phyloP scores from a whole-genome alignment of 148 eudicot genomes.

The Pharnaceum exiguum region DNA sequence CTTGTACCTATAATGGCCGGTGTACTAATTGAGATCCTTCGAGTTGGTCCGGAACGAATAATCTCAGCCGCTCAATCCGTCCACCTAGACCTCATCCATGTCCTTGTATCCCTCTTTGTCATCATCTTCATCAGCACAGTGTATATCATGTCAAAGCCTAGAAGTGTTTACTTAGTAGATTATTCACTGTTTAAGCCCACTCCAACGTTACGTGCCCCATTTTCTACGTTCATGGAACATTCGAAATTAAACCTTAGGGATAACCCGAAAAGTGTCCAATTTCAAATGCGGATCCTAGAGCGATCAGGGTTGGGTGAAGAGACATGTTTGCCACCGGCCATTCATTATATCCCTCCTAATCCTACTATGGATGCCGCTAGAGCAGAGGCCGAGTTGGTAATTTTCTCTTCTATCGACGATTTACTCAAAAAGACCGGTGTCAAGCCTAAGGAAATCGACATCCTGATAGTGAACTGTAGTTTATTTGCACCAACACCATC shows the following conservation, averaged over 20 bases:
- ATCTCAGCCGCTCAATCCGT: conserved; percentile 23
- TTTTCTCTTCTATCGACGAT: conserved; percentile 50
- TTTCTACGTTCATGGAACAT: conserved; percentile 37
- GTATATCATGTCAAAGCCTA: conserved; percentile 31
- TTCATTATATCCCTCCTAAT: conserved; percentile 62
- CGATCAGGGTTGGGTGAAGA: conserved; percentile 31
- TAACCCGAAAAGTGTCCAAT: conserved; percentile 28
- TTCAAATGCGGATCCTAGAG: conserved; percentile 33
- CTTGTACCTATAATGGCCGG: conserved; percentile 43
- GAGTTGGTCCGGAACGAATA: conserved; percentile 38
- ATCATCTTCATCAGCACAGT: conserved; percentile 15
- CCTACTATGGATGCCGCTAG: conserved; percentile 74
- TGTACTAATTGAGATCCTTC: conserved; percentile 30
- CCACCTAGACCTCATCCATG: conserved; percentile 31
- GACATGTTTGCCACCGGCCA: conserved; percentile 40
- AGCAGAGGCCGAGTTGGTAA: conserved; percentile 53
- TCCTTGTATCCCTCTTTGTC: conserved; percentile 34
- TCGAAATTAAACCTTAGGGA: conserved; percentile 14
- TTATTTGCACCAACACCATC: conserved; percentile 71
- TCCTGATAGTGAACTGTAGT: conserved; percentile 37
- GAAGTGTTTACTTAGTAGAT: conserved; percentile 27
- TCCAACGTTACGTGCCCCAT: conserved; percentile 19
- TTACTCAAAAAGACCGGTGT: conserved; percentile 40
- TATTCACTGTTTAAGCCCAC: conserved; percentile 27
- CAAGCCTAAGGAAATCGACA: conserved; percentile 24